phyloP scores from a whole-genome alignment of 805 yeast species.

The Ogataea trehaloabstinens region DNA sequence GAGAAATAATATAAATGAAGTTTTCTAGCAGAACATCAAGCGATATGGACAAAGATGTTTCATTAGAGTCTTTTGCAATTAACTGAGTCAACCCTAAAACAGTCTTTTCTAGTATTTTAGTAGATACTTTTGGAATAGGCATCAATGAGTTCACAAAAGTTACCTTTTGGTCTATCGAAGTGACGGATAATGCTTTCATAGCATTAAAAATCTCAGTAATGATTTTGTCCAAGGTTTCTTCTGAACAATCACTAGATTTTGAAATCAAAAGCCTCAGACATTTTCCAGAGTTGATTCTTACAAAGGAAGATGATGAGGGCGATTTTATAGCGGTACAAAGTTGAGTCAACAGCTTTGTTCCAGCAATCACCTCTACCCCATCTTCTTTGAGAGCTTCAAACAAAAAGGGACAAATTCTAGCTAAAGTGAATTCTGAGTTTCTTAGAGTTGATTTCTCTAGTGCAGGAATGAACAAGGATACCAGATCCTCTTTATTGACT shows the following conservation, averaged over 20 bases:
- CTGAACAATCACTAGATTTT: conserved; percentile 20
- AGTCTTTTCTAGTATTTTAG: conserved; percentile 28
- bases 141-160: conserved; percentile 46
- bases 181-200: conserved; percentile 53
- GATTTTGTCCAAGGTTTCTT: conserved; percentile 32
- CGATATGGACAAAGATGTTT: conserved; percentile 50
- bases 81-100: conserved; percentile 46
- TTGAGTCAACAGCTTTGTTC: conserved; percentile 47
- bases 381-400: conserved; percentile 32
- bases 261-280: conserved; percentile 30
- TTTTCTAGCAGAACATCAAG: conserved; percentile 50
- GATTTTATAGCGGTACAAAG: conserved; percentile 61
- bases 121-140: conserved; percentile 25
- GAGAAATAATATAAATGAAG: conserved; percentile 31
- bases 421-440: conserved; percentile 71
- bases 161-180: conserved; percentile 65
- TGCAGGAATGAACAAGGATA: conserved; percentile 39
- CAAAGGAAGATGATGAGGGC: conserved; percentile 64
- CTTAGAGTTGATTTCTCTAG: conserved; percentile 74
- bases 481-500: conserved; percentile 11
- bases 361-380: conserved; percentile 38
- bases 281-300: conserved; percentile 48
- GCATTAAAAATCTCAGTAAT: conserved; percentile 55
- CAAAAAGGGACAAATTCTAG: conserved; percentile 50
- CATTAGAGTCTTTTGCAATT: conserved; percentile 76